These are phyloP conservation scores for Trichoderma sp. DNA, from an alignment of 2,329 filamentous ascomycete genomes.

Conservation along the genomic window DNA sequence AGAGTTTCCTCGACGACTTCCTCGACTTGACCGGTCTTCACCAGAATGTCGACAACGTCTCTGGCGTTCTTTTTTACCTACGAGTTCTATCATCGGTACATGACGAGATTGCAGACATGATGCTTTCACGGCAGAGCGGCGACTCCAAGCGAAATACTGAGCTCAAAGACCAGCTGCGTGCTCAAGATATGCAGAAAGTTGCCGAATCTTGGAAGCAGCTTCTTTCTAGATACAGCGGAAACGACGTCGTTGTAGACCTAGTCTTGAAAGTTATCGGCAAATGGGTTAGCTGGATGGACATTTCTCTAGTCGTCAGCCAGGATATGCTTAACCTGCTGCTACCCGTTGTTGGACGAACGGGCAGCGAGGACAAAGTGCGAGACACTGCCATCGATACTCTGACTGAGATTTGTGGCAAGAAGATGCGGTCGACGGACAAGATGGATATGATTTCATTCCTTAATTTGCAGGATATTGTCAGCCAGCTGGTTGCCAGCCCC, in stretches of 20 bases:
- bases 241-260: slow-evolving; percentile 79
- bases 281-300: slow-evolving; percentile 99
- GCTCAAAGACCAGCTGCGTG: slow-evolving; percentile 87
- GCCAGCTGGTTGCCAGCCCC: slow-evolving; percentile 82
- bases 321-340: slow-evolving; percentile 84
- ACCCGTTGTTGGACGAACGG: slow-evolving; percentile 79
- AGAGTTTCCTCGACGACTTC: slow-evolving; percentile 89
- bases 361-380: slow-evolving; percentile 75
- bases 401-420: slow-evolving; percentile 95
- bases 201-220: slow-evolving; percentile 91
- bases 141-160: slow-evolving; percentile 86
- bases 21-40: slow-evolving; percentile 70
- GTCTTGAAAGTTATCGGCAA: slow-evolving; percentile 90
- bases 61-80: slow-evolving; percentile 83
- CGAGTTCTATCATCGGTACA: slow-evolving; percentile 88
- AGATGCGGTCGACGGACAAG: slow-evolving; percentile 95
- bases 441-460: slow-evolving; percentile 91
- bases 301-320: slow-evolving; percentile 88
- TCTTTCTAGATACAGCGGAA: slow-evolving; percentile 73
- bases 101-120: slow-evolving; percentile 94
- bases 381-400: slow-evolving; percentile 93
- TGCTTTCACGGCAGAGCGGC: slow-evolving; percentile 75
- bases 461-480: slow-evolving; percentile 82
- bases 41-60: slow-evolving; percentile 69
- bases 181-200: slow-evolving; percentile 85